These are phyloP conservation scores for Plectranthus barbatus DNA, from an alignment of 257 asterid species.

Conservation along the genomic window DNA sequence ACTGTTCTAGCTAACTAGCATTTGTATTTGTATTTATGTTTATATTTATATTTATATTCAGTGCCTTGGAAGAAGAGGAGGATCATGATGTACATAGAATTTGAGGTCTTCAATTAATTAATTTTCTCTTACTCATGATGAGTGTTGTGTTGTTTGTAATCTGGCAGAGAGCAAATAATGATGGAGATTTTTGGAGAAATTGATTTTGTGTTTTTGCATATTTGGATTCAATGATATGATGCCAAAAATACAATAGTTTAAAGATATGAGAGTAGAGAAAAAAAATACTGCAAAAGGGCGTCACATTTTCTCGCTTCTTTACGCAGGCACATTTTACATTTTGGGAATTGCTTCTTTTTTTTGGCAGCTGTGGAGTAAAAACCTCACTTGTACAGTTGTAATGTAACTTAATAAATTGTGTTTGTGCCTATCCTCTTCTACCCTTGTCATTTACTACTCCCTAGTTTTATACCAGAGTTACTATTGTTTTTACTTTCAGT, in stretches of 20 bases:
- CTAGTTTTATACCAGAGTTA: background rate
- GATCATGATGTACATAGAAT: conserved; percentile 22
- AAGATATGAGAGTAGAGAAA: background rate
- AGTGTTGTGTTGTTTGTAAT: too few relatives aligned
- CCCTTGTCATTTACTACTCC: conserved; percentile 16
- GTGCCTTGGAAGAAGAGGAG: background rate
- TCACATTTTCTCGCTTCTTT: background rate
- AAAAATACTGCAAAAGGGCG: background rate
- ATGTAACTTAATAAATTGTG: conserved; percentile 8
- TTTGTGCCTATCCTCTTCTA: conserved; percentile 1
- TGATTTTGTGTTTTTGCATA: background rate
- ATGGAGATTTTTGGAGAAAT: too few relatives aligned
- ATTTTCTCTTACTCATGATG: background rate
- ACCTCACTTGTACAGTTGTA: background rate
- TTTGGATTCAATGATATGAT: background rate
- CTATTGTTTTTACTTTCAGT: background rate
- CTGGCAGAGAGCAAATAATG: background rate
- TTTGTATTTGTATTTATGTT: too few relatives aligned
- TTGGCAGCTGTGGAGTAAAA: background rate
- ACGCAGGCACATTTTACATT: conserved; percentile 12
- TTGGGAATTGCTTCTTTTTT: conserved; percentile 19
- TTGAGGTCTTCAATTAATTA: background rate
- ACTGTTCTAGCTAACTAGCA: background rate
- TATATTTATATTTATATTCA: conserved; percentile 8
- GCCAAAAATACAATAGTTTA: background rate